These are phyloP conservation scores for Pseudopithomyces maydicus DNA, from an alignment of 2,329 filamentous ascomycete genomes.

Conservation along the genomic window DNA sequence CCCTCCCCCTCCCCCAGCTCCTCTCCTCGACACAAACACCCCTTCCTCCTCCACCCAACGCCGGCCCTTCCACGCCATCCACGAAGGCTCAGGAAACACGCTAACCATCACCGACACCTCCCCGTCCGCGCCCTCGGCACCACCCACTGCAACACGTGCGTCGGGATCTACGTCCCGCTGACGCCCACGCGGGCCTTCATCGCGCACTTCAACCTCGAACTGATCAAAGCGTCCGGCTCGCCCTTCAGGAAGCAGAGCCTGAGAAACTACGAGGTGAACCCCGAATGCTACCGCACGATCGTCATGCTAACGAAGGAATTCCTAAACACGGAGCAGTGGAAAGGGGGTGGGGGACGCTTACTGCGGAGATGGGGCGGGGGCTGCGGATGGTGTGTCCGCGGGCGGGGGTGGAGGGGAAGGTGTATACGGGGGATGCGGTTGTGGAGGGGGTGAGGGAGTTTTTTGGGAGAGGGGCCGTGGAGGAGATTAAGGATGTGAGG, in stretches of 20 bases:
- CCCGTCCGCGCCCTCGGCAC: not conserved
- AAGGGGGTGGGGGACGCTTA: not conserved
- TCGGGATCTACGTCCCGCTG: not conserved
- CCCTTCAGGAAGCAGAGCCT: not conserved
- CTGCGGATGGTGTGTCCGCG: not conserved
- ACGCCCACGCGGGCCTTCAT: not conserved
- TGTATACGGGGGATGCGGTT: not conserved
- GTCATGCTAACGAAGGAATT: constrained; percentile 2
- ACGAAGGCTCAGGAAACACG: not conserved
- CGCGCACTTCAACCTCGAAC: not conserved
- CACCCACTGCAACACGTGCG: not conserved
- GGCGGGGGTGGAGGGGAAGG: not conserved
- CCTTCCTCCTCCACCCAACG: not conserved
- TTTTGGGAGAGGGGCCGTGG: not conserved
- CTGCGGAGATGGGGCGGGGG: not conserved
- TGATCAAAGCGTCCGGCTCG: not conserved
- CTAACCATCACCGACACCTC: not conserved
- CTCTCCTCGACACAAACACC: not conserved
- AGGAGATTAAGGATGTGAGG: too few relatives aligned
- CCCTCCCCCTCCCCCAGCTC: too few relatives aligned
- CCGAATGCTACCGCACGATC: not conserved
- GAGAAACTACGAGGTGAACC: not conserved
- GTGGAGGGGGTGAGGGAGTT: not conserved
- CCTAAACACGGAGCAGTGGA: not conserved
- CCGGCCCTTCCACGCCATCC: not conserved